Evolutionary conservation across 2,329 filamentous ascomycete species (phyloP), one percentile per base, ranked within the genome.

Genomic region (Fusarium tupiense): DNA sequence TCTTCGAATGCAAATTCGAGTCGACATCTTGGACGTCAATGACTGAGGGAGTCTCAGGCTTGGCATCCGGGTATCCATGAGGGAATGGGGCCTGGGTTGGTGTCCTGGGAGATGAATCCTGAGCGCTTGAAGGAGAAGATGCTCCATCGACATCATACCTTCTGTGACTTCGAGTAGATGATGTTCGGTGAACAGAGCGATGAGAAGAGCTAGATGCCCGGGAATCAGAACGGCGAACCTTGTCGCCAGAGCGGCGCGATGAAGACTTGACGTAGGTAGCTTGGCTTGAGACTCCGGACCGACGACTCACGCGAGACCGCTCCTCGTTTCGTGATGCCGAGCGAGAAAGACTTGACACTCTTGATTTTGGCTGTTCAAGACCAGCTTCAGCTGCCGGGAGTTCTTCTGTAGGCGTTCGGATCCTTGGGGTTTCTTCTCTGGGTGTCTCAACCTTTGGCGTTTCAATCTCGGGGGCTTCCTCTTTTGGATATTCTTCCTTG

Each of bases 61-160:
- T 86, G 62, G 83, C 78, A 44, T 84, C 81, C 5, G 82, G 81
- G 69, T 86, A 86, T 24, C 84, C 78, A 20, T 83, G 81, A 3
- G 87, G 85, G 59, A 90, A 90, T 16, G 86, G 84, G 5, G 86
- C 83, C 64, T 88, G 88, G 0, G 87, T 91, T 8, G 90, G 90
- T 16, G 90, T 92, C 79, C 85, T 88, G 5, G 90, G 90, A 20
- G 90, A 92, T 1, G 89, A 91, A 76, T 86, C 84, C 67, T 87
- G 85, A 43, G 82, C 82, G 59, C 82, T 86, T 38, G 88, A 86
- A 26, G 86, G 83, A 9, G 86, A 79, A 79, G 86, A 77, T 82
- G 84, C 62, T 80, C 89, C 71, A 83, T 78, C 76, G 8, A 73
- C 67, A 24, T 89, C 65, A 81, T 88, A 74, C 47, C 73, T 79